A percentile compares a stretch with the other conserved stretches of the same genome.
phyloP scores from a whole-genome alignment of 2,329 filamentous ascomycete genomes.

The Colletotrichum orbiculare region DNA sequence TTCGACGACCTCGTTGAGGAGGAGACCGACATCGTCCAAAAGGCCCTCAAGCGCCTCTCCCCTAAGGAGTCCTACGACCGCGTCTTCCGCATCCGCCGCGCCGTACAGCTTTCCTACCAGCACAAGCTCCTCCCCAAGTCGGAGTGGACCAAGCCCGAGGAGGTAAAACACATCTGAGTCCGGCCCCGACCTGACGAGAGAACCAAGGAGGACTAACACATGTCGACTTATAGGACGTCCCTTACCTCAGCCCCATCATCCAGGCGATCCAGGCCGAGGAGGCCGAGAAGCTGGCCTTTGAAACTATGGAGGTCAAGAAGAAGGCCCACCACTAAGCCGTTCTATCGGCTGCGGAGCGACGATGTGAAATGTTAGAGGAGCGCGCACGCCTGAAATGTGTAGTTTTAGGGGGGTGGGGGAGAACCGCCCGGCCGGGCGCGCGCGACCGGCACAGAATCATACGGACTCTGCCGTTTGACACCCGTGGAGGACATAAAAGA shows the following conservation, averaged over 20 bases:
- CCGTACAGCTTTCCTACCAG: slow-evolving; percentile 79
- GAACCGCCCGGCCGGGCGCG: slow-evolving; percentile 33
- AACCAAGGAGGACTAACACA: slow-evolving; percentile 27
- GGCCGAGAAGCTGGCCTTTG: slow-evolving; percentile 64
- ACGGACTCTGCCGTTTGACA: slow-evolving; percentile 19
- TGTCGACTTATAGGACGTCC: slow-evolving; percentile 55
- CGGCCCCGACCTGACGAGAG: not conserved
- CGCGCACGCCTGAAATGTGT: slow-evolving; percentile 33
- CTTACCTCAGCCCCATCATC: slow-evolving; percentile 66
- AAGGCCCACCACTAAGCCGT: slow-evolving; percentile 49
- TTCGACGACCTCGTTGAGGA: slow-evolving; percentile 95
- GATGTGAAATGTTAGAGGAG: slow-evolving; percentile 1
- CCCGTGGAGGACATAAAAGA: slow-evolving; percentile 14
- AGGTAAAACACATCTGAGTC: slow-evolving; percentile 49
- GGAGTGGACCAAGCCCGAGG: slow-evolving; percentile 69
- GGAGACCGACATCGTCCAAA: slow-evolving; percentile 87
- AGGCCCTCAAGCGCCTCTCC: slow-evolving; percentile 89
- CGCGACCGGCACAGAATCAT: slow-evolving; percentile 10
- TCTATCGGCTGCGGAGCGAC: slow-evolving; percentile 10
- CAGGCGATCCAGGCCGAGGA: slow-evolving; percentile 60
- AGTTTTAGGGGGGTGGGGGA: slow-evolving; percentile 31
- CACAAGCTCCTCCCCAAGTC: slow-evolving; percentile 73
- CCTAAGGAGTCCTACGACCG: slow-evolving; percentile 95
- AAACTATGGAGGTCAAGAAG: slow-evolving; percentile 62
- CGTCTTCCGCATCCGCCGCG: slow-evolving; percentile 95